Conservation (phyloP, 108 stramenopile species). For the Asterionellopsis glacialis region DNA sequence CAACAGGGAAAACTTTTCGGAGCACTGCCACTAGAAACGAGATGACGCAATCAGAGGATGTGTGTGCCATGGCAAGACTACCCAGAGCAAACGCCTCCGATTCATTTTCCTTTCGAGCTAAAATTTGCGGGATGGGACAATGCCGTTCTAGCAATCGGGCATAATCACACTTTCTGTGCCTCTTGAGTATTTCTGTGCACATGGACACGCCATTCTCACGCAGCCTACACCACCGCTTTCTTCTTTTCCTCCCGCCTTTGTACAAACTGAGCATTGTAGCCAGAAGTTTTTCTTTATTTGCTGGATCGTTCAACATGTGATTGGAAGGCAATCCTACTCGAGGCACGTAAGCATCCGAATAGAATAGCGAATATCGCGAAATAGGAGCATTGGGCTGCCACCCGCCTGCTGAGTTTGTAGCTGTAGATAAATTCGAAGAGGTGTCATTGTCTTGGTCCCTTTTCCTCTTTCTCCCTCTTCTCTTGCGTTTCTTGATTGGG, state of each 20-base stretch:
- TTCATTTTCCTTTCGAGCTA: neutral
- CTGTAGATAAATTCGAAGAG: no score
- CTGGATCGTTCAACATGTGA: conserved; percentile 25
- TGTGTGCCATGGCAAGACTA: conserved; percentile 32
- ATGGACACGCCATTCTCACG: conserved; percentile 35
- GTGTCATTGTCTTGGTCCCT: no score
- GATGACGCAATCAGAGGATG: conserved; percentile 37
- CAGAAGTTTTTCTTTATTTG: conserved; percentile 25
- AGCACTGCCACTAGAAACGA: conserved; percentile 51
- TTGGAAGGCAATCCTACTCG: conserved; percentile 32
- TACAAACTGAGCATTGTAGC: conserved; percentile 5
- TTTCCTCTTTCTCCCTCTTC: neutral
- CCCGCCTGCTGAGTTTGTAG: neutral
- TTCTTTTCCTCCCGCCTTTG: conserved; percentile 18
- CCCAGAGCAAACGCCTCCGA: conserved; percentile 2
- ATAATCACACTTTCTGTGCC: conserved; percentile 58
- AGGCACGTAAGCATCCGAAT: conserved; percentile 39
- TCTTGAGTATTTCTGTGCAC: conserved; percentile 32
- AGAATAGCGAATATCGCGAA: conserved; percentile 36
- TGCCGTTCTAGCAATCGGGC: conserved; percentile 48
- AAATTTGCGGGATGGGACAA: conserved; percentile 47
- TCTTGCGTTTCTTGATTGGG: conserved; percentile 7
- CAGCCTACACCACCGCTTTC: conserved; percentile 41
- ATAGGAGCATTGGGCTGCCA: conserved; percentile 20
- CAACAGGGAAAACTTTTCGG: conserved; percentile 46